Evolutionary conservation across 768 basidiomycete species (phyloP).

Genomic region (Termitomyces sp.): DNA sequence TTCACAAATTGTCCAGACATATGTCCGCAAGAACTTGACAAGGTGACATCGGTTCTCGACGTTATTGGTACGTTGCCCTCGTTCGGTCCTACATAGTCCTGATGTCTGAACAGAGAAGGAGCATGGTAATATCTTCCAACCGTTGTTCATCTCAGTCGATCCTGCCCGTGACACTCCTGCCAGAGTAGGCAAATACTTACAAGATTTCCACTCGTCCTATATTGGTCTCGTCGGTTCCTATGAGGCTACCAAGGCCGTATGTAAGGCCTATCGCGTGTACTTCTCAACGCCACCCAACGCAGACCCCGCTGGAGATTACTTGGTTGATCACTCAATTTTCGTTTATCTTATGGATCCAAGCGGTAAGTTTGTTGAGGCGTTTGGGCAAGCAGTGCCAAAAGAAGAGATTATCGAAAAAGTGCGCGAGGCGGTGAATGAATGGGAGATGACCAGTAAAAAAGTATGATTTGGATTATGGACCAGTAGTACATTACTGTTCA

Average conservation of each 20-base stretch:
- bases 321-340: constrained; percentile 96
- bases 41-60: constrained; percentile 76
- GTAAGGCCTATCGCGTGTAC: constrained; percentile 96
- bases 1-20: constrained; percentile 99
- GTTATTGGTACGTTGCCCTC: constrained; percentile 53
- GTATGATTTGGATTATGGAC: constrained; percentile 14
- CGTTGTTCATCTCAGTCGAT: constrained; percentile 95
- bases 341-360: constrained; percentile 97
- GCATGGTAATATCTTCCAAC: constrained; percentile 70
- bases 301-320: constrained; percentile 86
- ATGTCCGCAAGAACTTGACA: constrained; percentile 96
- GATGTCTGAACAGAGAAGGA: constrained; percentile 47
- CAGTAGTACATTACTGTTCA: neutral
- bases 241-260: constrained; percentile 75
- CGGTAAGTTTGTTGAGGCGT: constrained; percentile 94
- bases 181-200: constrained; percentile 57
- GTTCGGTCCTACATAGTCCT: neutral
- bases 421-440: constrained; percentile 39
- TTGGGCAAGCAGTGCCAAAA: constrained; percentile 75
- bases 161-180: constrained; percentile 79
- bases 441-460: constrained; percentile 33
- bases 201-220: constrained; percentile 90
- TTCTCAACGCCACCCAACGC: constrained; percentile 93
- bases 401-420: constrained; percentile 66
- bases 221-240: constrained; percentile 86